Evolutionary conservation across 2,329 filamentous ascomycete species (phyloP).

Genomic region (Pestalotiopsis fici): DNA sequence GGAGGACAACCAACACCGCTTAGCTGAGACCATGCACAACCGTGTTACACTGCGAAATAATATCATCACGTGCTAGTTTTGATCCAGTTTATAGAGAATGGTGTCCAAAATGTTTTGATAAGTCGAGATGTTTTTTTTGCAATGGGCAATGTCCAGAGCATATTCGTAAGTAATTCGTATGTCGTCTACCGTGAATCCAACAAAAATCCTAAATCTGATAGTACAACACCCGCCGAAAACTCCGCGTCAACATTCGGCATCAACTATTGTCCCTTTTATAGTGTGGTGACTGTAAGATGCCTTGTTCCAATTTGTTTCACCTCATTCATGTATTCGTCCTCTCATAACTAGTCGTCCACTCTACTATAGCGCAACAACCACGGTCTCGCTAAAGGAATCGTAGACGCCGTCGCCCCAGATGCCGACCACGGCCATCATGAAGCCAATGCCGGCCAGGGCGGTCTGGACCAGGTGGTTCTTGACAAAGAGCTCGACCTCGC

Average conservation of each 20-base stretch:
- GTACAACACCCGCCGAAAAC: background rate
- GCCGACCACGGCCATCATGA: slow-evolving; percentile 63
- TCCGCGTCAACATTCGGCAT: background rate
- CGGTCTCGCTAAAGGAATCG: slow-evolving; percentile 12
- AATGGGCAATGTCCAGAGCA: background rate
- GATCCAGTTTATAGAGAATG: background rate
- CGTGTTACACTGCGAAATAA: too few species aligned
- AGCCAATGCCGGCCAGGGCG: slow-evolving; percentile 54
- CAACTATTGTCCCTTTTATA: background rate
- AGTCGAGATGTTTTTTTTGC: background rate
- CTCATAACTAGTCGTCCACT: background rate
- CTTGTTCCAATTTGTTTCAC: background rate
- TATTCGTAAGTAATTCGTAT: background rate
- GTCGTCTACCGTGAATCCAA: background rate
- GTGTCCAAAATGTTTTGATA: background rate
- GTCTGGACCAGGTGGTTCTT: slow-evolving; percentile 57
- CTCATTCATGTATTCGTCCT: background rate
- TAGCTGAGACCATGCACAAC: too few species aligned
- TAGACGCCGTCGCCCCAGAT: slow-evolving; percentile 65
- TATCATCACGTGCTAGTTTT: too few species aligned
- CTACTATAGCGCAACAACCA: slow-evolving; percentile 21
- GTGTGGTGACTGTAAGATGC: background rate
- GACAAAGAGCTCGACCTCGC: slow-evolving; percentile 55
- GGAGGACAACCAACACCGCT: too few species aligned
- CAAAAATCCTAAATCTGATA: background rate